phyloP scores from a whole-genome alignment of 768 basidiomycete species.

The Auriscalpium microsporum region DNA sequence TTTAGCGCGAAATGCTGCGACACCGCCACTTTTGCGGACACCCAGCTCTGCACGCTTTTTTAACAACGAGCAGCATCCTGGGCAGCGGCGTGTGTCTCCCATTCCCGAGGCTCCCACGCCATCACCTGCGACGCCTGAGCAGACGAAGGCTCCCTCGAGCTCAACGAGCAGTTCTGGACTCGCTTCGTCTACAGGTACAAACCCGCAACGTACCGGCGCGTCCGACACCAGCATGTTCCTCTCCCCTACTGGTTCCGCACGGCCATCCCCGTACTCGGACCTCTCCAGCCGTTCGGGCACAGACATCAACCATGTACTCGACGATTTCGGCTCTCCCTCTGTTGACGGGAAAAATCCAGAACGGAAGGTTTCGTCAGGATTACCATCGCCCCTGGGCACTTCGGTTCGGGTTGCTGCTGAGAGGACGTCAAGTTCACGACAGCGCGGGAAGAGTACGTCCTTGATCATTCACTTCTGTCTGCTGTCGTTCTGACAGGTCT shows the following conservation, averaged over 20 bases:
- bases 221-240: neutral
- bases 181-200: neutral
- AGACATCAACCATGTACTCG: neutral
- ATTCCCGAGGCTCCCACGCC: conserved; percentile 1
- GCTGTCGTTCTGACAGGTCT: neutral
- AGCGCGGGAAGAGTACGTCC: neutral
- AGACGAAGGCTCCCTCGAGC: conserved; percentile 4
- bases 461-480: neutral
- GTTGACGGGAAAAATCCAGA: neutral
- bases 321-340: neutral
- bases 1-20: neutral
- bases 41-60: neutral
- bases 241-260: conserved; percentile 1
- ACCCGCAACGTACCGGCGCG: neutral
- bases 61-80: neutral
- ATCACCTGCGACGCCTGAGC: conserved; percentile 4
- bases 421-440: neutral
- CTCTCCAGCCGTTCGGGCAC: neutral
- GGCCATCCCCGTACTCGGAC: neutral
- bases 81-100: neutral
- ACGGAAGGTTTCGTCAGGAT: neutral
- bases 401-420: neutral
- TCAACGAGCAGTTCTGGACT: neutral
- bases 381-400: neutral
- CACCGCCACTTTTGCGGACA: neutral